Percentiles rank a stretch among this genome's conserved stretches.
Conservation (phyloP, 2,329 filamentous ascomycete species). For the Emydomyces testavorans region DNA sequence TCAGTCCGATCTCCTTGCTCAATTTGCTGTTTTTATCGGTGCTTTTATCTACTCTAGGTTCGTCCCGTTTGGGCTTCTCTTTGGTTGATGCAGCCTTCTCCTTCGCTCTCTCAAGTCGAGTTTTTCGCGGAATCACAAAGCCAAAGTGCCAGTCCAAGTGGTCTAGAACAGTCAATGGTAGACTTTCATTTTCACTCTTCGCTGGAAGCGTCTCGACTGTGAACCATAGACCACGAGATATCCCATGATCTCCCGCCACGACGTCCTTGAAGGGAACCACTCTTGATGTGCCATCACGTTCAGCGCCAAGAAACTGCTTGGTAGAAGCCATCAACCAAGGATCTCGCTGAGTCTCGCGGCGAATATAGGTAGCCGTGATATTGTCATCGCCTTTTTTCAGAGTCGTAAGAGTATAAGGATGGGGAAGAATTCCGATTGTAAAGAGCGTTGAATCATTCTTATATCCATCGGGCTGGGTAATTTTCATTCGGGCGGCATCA, state of each 20-base stretch:
- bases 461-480: conserved; percentile 57
- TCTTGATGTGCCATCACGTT: conserved; percentile 52
- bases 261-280: conserved; percentile 68
- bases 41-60: conserved; percentile 14
- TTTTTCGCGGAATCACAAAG: conserved; percentile 57
- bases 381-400: conserved; percentile 50
- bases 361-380: conserved; percentile 54
- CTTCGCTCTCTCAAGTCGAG: conserved; percentile 29
- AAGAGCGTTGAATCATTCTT: conserved; percentile 61
- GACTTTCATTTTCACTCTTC: conserved; percentile 39
- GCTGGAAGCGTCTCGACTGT: conserved; percentile 52
- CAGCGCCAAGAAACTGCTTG: conserved; percentile 53
- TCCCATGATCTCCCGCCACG: conserved; percentile 57
- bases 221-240: conserved; percentile 64
- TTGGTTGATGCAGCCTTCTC: conserved; percentile 22
- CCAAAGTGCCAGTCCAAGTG: conserved; percentile 85
- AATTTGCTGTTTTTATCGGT: conserved; percentile 22
- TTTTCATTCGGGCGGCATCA: conserved; percentile 50
- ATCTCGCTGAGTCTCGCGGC: conserved; percentile 60
- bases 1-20: conserved; percentile 36
- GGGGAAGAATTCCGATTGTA: conserved; percentile 77
- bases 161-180: conserved; percentile 41
- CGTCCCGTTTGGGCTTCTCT: conserved; percentile 6
- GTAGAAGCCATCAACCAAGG: conserved; percentile 65
- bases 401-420: conserved; percentile 72